Evolutionary conservation across 1,139 yeast species (phyloP).

Genomic region (Yamadazyma trypodendri): DNA sequence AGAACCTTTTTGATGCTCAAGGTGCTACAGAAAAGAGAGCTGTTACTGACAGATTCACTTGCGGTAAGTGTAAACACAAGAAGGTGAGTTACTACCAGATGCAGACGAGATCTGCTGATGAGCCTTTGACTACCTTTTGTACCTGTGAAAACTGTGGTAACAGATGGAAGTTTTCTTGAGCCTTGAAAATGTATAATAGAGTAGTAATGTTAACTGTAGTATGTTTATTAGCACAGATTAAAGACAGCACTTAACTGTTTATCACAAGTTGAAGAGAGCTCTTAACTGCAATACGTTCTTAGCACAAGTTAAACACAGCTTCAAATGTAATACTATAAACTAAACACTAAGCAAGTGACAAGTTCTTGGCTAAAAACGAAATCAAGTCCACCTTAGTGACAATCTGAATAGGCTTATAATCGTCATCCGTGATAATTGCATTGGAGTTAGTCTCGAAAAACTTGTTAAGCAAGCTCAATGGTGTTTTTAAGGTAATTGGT

Average conservation of each 20-base stretch:
- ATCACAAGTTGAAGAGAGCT: no score
- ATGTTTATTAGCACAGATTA: no score
- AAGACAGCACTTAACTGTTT: no score
- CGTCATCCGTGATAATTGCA: conserved; percentile 76
- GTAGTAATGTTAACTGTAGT: no score
- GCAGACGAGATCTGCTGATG: conserved; percentile 98
- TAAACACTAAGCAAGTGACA: conserved; percentile 10
- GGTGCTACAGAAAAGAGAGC: conserved; percentile 98
- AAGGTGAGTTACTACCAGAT: conserved; percentile 95
- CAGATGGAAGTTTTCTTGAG: conserved; percentile 87
- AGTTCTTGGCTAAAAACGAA: conserved; percentile 46
- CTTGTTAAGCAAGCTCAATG: conserved; percentile 66
- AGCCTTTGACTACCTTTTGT: conserved; percentile 96
- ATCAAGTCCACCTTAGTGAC: conserved; percentile 87
- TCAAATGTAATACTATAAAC: no score
- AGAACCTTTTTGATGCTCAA: conserved; percentile 93
- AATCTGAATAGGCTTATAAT: conserved; percentile 74
- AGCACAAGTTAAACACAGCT: no score
- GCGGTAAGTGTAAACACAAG: conserved; percentile 97
- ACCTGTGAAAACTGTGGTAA: conserved; percentile 97
- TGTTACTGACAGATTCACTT: conserved; percentile 91
- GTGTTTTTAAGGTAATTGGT: conserved; percentile 67
- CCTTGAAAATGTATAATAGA: not conserved
- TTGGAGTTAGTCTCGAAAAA: conserved; percentile 87
- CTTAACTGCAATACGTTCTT: no score